These are phyloP conservation scores for Ajuga reptans DNA, from an alignment of 305 asterid genomes.

Conservation along the genomic window DNA sequence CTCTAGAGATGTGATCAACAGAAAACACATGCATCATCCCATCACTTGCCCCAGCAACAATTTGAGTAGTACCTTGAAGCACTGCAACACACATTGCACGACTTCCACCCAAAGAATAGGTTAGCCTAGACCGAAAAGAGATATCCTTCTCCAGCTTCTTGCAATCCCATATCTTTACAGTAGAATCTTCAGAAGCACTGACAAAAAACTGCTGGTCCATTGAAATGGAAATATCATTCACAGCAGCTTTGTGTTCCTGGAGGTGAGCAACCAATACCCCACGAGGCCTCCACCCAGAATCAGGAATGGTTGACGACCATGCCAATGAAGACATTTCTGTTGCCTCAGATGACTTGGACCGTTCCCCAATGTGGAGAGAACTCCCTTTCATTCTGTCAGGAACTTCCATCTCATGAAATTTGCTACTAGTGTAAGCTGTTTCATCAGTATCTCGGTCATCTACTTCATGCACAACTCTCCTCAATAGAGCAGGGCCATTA, in stretches of 20 bases:
- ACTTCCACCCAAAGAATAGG: slow-evolving; percentile 79
- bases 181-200: slow-evolving; percentile 94
- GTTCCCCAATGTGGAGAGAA: slow-evolving; percentile 49
- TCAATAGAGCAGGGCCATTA: slow-evolving; percentile 59
- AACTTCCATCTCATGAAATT: slow-evolving; percentile 59
- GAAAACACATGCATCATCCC: slow-evolving; percentile 84
- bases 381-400: slow-evolving; percentile 50
- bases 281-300: slow-evolving; percentile 99
- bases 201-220: slow-evolving; percentile 90
- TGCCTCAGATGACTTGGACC: slow-evolving; percentile 46
- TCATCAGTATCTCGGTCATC: slow-evolving; percentile 82
- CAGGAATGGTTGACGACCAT: slow-evolving; percentile 71
- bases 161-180: slow-evolving; percentile 97
- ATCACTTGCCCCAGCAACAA: slow-evolving; percentile 90
- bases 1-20: slow-evolving; percentile 84
- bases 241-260: slow-evolving; percentile 93
- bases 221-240: slow-evolving; percentile 84
- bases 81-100: slow-evolving; percentile 86
- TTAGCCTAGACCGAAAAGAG: slow-evolving; percentile 88
- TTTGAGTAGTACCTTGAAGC: slow-evolving; percentile 76
- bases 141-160: slow-evolving; percentile 97
- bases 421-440: slow-evolving; percentile 45
- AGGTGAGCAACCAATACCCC: slow-evolving; percentile 98
- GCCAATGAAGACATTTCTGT: slow-evolving; percentile 52
- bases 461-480: slow-evolving; percentile 95